Conservation (phyloP, 2,329 filamentous ascomycete genomes). For the Macroventuria anomochaeta region DNA sequence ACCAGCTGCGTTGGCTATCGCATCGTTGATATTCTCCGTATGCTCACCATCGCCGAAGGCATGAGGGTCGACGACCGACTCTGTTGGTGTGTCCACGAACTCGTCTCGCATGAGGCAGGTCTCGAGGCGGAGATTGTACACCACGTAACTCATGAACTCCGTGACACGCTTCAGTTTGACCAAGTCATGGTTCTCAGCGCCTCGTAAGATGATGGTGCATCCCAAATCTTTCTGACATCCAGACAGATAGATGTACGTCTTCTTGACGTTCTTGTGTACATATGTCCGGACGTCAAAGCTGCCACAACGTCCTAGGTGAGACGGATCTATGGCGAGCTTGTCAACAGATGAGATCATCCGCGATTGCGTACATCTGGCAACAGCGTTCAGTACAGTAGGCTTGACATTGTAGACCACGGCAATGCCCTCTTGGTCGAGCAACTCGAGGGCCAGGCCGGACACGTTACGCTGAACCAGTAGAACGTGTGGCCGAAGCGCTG, state of each 20-base stretch:
- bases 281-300: constrained; percentile 97
- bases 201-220: constrained; percentile 91
- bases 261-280: constrained; percentile 81
- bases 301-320: constrained; percentile 78
- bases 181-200: constrained; percentile 74
- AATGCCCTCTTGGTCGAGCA: constrained; percentile 86
- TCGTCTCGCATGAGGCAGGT: constrained; percentile 94
- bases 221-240: constrained; percentile 89
- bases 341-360: constrained; percentile 94
- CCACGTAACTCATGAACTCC: constrained; percentile 98
- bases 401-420: constrained; percentile 97
- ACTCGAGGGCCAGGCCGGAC: constrained; percentile 86
- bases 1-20: constrained; percentile 9
- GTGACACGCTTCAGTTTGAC: constrained; percentile 88
- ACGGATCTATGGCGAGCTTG: constrained; percentile 78
- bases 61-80: constrained; percentile 54
- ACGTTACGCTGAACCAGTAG: constrained; percentile 93
- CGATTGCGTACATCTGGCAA: constrained; percentile 89
- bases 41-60: constrained; percentile 17
- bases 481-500: constrained; percentile 81
- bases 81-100: constrained; percentile 79
- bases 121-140: constrained; percentile 96
- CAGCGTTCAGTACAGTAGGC: constrained; percentile 90
- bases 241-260: constrained; percentile 94
- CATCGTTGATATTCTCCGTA: constrained; percentile 6